Percentiles rank a stretch among this genome's conserved stretches.
phyloP scores from a whole-genome alignment of 768 basidiomycete genomes.

The Mrakia hoshinonis region DNA sequence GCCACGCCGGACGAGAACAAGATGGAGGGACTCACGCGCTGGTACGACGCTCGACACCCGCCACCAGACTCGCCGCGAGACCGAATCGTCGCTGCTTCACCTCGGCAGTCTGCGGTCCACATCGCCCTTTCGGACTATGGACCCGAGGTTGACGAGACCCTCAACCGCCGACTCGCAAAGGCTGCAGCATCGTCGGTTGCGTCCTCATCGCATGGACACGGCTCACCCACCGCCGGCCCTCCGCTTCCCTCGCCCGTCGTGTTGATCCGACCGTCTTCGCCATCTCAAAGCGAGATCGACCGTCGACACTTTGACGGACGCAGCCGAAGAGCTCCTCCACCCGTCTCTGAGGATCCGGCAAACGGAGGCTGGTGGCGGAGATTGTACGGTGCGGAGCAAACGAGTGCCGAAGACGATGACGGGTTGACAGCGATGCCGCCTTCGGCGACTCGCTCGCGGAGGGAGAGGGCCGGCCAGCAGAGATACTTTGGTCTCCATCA shows the following conservation, averaged over 20 bases:
- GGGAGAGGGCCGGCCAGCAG: background rate
- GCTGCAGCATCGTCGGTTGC: background rate
- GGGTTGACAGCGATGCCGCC: background rate
- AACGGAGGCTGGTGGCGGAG: background rate
- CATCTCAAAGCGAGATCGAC: constrained; percentile 13
- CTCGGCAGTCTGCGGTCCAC: background rate
- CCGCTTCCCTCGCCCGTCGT: background rate
- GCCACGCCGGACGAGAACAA: background rate
- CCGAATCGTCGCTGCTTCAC: background rate
- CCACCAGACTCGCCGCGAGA: background rate
- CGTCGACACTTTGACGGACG: background rate
- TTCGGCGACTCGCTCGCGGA: background rate
- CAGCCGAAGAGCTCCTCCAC: background rate
- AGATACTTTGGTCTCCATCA: background rate
- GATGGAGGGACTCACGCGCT: background rate
- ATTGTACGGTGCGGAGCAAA: background rate
- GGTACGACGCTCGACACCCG: constrained; percentile 6
- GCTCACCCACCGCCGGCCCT: background rate
- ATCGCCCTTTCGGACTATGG: background rate
- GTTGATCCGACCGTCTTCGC: background rate
- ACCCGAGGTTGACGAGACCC: background rate
- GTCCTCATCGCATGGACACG: background rate
- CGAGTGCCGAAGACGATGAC: background rate
- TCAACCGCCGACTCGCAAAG: constrained; percentile 5
- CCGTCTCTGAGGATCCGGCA: background rate